Evolutionary conservation across 2,329 filamentous ascomycete species (phyloP).

Genomic region (Elsinoe batatas): DNA sequence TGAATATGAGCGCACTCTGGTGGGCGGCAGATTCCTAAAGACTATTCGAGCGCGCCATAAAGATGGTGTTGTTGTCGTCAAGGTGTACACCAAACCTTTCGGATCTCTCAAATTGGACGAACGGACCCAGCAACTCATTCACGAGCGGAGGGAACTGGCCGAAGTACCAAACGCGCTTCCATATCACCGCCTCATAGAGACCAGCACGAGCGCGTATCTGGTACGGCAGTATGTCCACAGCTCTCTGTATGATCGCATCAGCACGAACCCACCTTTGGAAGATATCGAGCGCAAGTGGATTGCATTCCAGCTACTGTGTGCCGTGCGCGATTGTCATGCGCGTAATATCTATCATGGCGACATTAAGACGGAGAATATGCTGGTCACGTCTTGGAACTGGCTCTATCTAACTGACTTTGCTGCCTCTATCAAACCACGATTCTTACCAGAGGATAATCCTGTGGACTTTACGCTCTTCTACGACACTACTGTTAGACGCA

Average conservation of each 20-base stretch:
- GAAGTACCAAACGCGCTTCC: slow-evolving; percentile 84
- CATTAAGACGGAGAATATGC: slow-evolving; percentile 94
- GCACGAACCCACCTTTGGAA: slow-evolving; percentile 90
- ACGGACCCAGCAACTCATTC: slow-evolving; percentile 9
- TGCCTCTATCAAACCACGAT: slow-evolving; percentile 86
- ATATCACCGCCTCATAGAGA: slow-evolving; percentile 87
- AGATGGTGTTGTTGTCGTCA: slow-evolving; percentile 85
- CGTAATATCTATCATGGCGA: slow-evolving; percentile 90
- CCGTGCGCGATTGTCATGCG: slow-evolving; percentile 81
- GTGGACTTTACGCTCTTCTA: slow-evolving; percentile 98
- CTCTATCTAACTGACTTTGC: slow-evolving; percentile 97
- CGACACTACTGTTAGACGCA: slow-evolving; percentile 80
- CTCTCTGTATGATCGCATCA: slow-evolving; percentile 93
- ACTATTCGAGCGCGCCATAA: slow-evolving; percentile 83
- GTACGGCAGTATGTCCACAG: slow-evolving; percentile 93
- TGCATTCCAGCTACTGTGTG: slow-evolving; percentile 87
- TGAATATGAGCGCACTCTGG: slow-evolving; percentile 84
- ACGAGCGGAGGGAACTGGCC: slow-evolving; percentile 66
- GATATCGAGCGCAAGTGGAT: slow-evolving; percentile 99
- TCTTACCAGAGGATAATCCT: slow-evolving; percentile 90
- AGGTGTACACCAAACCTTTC: slow-evolving; percentile 81
- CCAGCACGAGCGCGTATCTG: slow-evolving; percentile 80
- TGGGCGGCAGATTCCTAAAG: slow-evolving; percentile 91
- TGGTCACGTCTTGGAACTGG: slow-evolving; percentile 99
- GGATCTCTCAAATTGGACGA: slow-evolving; percentile 37